phyloP scores from a whole-genome alignment of 192 early-diverging fungal genomes.

The Backusella sp. region DNA sequence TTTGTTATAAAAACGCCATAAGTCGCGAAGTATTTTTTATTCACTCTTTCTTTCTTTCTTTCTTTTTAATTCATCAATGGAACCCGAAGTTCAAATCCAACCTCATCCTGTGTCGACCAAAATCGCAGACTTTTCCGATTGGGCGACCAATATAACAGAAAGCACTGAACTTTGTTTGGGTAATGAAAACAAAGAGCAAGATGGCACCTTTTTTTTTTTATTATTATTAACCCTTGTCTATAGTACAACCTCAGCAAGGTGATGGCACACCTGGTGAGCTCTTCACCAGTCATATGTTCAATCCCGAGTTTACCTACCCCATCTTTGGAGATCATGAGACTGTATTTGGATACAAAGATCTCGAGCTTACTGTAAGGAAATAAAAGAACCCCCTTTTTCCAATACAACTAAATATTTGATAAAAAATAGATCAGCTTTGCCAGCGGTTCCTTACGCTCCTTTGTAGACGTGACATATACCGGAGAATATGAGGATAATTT shows the following conservation, averaged over 20 bases:
- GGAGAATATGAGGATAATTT: constrained; percentile 51
- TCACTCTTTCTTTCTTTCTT: too few species aligned
- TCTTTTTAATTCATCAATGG: neutral
- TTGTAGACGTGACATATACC: constrained; percentile 64
- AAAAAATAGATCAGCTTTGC: constrained; percentile 66
- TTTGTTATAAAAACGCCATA: neutral
- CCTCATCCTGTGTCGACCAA: constrained; percentile 1
- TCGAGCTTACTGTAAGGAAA: constrained; percentile 37
- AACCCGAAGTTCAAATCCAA: neutral
- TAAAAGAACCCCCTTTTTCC: constrained; percentile 37
- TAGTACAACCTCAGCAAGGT: constrained; percentile 8
- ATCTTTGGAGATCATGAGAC: constrained; percentile 88
- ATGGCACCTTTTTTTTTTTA: neutral
- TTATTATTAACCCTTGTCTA: neutral
- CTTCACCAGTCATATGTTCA: constrained; percentile 48
- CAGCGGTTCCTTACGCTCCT: constrained; percentile 74
- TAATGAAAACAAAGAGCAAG: constrained; percentile 3
- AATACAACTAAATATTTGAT: neutral
- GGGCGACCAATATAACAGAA: constrained; percentile 27
- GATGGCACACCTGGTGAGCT: neutral
- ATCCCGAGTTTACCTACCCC: constrained; percentile 85
- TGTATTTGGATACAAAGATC: constrained; percentile 87
- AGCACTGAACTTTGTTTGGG: constrained; percentile 23
- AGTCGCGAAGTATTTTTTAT: neutral
- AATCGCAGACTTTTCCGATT: constrained; percentile 20